These are phyloP conservation scores for Fusarium napiforme DNA, from an alignment of 2,329 filamentous ascomycete genomes.

Conservation along the genomic window DNA sequence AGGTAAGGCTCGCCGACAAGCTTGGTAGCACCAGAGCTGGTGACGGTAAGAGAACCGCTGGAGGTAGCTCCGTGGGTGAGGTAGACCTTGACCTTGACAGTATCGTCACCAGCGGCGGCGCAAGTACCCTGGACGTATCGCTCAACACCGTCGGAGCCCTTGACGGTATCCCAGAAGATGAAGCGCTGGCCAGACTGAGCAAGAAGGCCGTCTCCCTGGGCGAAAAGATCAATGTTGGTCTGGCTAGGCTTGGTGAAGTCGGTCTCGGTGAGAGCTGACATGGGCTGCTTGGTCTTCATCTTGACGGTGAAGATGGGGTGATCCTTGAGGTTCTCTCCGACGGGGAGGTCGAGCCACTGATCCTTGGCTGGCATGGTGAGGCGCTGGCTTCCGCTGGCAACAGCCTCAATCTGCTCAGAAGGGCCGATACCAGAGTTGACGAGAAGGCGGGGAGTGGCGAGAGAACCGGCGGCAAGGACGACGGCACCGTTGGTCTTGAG, in stretches of 20 bases:
- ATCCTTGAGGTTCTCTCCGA: constrained; percentile 69
- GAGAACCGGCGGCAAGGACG: constrained; percentile 74
- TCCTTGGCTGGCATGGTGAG: constrained; percentile 60
- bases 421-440: constrained; percentile 72
- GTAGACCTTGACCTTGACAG: constrained; percentile 61
- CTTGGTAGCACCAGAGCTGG: constrained; percentile 53
- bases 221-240: constrained; percentile 48
- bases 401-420: constrained; percentile 65
- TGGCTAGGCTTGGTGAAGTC: constrained; percentile 43
- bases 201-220: constrained; percentile 53
- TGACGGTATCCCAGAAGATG: constrained; percentile 59
- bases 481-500: constrained; percentile 54
- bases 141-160: constrained; percentile 52
- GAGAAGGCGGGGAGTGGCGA: constrained; percentile 76
- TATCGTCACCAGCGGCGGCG: constrained; percentile 54
- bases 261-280: constrained; percentile 48
- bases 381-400: constrained; percentile 62
- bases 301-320: constrained; percentile 57
- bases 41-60: constrained; percentile 56
- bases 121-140: constrained; percentile 59
- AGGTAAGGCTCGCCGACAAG: constrained; percentile 52
- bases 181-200: constrained; percentile 59
- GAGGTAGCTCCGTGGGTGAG: constrained; percentile 62
- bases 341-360: constrained; percentile 68
- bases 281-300: constrained; percentile 55